A percentile compares a stretch with the other conserved stretches of the same genome.
phyloP scores from a whole-genome alignment of 495 filamentous ascomycete species.

The Neurospora cerealis region DNA sequence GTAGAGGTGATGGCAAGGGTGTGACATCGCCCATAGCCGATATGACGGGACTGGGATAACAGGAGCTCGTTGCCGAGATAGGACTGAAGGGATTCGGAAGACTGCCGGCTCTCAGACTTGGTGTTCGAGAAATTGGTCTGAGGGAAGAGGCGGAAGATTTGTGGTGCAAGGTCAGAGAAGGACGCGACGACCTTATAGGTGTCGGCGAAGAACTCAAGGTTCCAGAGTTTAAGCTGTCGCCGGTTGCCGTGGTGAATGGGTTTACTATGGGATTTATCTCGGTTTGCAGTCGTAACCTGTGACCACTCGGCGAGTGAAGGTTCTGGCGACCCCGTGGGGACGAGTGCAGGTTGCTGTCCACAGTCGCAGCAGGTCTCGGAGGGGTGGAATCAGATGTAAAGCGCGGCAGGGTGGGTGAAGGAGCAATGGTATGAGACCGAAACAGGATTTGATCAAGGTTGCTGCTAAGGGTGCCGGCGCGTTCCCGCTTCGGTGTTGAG shows the following conservation, averaged over 20 bases:
- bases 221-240: constrained; percentile 4
- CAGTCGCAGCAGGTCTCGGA: constrained; percentile 4
- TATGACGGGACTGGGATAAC: constrained; percentile 51
- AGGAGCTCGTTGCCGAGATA: constrained; percentile 32
- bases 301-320: constrained; percentile 11
- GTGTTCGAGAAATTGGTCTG: constrained; percentile 34
- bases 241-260: constrained; percentile 16
- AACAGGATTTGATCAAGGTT: constrained; percentile 16
- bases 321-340: constrained; percentile 8
- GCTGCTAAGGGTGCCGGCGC: not conserved
- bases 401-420: constrained; percentile 17
- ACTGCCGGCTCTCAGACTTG: constrained; percentile 34
- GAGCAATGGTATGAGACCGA: constrained; percentile 24
- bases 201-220: constrained; percentile 4
- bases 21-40: constrained; percentile 84
- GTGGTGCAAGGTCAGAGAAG: constrained; percentile 20
- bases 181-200: constrained; percentile 18
- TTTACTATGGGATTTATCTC: constrained; percentile 18
- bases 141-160: constrained; percentile 33
- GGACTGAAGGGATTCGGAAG: constrained; percentile 23
- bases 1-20: constrained; percentile 80
- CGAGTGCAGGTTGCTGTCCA: constrained; percentile 3
- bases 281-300: constrained; percentile 25
- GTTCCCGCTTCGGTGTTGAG: constrained; percentile 1
- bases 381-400: constrained; percentile 1